A percentile compares a stretch with the other conserved stretches of the same genome.
Evolutionary conservation across 129 eudicot species (phyloP).

Genomic region (Gnaphalium uliginosum): DNA sequence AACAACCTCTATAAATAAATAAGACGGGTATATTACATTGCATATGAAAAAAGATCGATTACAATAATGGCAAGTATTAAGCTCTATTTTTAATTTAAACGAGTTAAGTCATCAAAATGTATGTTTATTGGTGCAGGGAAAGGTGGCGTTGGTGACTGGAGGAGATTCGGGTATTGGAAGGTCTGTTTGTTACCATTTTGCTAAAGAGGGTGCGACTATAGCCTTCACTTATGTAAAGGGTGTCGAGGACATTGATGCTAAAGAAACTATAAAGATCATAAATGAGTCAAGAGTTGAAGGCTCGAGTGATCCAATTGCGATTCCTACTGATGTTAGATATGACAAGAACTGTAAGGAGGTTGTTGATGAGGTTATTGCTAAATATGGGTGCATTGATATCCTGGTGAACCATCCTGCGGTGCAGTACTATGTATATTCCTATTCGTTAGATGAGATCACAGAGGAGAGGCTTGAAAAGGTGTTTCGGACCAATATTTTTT

Average conservation of each 20-base stretch:
- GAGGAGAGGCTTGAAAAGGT: conserved; percentile 70
- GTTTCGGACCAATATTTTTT: conserved; percentile 73
- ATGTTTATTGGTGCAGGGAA: conserved; percentile 2
- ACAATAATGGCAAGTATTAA: no score
- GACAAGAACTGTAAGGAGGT: conserved; percentile 67
- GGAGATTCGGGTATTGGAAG: conserved; percentile 96
- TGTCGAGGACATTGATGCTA: conserved; percentile 73
- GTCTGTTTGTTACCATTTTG: conserved; percentile 59
- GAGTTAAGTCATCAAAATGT: not conserved
- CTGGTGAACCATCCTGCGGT: conserved; percentile 71
- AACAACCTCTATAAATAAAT: no score
- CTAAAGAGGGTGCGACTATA: conserved; percentile 78
- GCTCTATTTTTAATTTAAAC: not conserved
- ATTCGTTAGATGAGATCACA: conserved; percentile 64
- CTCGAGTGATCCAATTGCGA: conserved; percentile 63
- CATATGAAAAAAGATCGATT: no score
- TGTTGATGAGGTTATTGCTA: conserved; percentile 56
- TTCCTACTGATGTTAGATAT: conserved; percentile 58
- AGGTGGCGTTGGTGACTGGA: conserved; percentile 56
- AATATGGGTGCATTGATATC: conserved; percentile 57
- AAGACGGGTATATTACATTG: no score
- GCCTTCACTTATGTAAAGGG: conserved; percentile 84
- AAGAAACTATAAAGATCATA: conserved; percentile 48
- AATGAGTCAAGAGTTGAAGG: conserved; percentile 40
- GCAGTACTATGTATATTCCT: conserved; percentile 45